Percentiles rank a stretch among this genome's conserved stretches.
Conservation (phyloP, 495 filamentous ascomycete species). For the Lepidopterella palustris region DNA sequence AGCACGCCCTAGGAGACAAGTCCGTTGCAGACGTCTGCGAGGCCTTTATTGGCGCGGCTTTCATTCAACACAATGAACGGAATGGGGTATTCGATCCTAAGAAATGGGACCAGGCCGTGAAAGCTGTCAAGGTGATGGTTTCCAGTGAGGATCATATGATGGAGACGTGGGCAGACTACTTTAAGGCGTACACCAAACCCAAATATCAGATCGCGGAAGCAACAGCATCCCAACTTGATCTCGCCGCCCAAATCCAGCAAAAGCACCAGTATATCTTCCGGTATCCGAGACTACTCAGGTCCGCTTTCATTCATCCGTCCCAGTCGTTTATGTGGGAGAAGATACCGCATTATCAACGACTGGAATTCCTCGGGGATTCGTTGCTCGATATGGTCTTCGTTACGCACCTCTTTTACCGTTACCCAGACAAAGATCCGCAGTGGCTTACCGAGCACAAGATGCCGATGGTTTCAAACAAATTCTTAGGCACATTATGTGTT, state of each 20-base stretch:
- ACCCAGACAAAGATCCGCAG: slow-evolving; percentile 78
- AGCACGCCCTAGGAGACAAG: slow-evolving; percentile 76
- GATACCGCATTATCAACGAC: slow-evolving; percentile 82
- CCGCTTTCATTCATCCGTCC: slow-evolving; percentile 86
- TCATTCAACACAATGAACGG: slow-evolving; percentile 54
- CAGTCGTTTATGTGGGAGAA: slow-evolving; percentile 63
- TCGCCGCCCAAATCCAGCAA: slow-evolving; percentile 57
- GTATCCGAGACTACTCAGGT: slow-evolving; percentile 68
- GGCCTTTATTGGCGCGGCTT: slow-evolving; percentile 84
- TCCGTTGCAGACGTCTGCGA: slow-evolving; percentile 96
- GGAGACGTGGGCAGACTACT: slow-evolving; percentile 65
- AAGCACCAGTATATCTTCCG: slow-evolving; percentile 75
- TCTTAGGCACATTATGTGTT: slow-evolving; percentile 75
- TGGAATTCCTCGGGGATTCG: slow-evolving; percentile 91
- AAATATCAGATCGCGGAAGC: slow-evolving; percentile 56
- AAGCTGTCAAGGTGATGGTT: slow-evolving; percentile 74
- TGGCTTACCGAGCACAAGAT: slow-evolving; percentile 99
- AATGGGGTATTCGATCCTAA: slow-evolving; percentile 33
- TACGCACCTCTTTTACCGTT: slow-evolving; percentile 67
- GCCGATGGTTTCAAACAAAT: slow-evolving; percentile 98
- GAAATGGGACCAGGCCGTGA: slow-evolving; percentile 72
- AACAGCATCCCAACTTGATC: slow-evolving; percentile 58
- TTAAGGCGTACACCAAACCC: slow-evolving; percentile 61
- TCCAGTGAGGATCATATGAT: slow-evolving; percentile 60
- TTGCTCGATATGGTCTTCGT: slow-evolving; percentile 85